Base-by-base conservation (phyloP, 192 early-diverging fungal species). In the Mortierella alpina region DNA sequence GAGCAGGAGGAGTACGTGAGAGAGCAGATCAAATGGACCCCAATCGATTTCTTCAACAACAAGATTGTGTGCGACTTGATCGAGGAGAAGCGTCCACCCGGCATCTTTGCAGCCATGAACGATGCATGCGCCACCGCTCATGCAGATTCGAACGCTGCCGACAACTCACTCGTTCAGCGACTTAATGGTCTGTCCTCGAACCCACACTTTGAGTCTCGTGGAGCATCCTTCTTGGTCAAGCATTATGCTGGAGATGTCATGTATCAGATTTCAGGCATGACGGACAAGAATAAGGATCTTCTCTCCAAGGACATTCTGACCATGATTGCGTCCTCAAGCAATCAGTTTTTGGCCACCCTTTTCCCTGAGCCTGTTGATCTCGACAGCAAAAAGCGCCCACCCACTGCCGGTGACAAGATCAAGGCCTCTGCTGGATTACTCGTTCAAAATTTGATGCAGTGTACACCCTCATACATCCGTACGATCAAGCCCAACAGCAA, bases 11-110 rank as follows among this genome's bases (percentile, higher is more conserved):
- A 99, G 82, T 99, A 99, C 72, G 92, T 95, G 61, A 86, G 91
- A 54, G 98, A 99, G 86, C 91, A 95, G 63, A 99, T 99, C 82
- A 83, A 96, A 73, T 99, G 98, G 98, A 96, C 95, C 14, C 97
- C 96, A n/a, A 99, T 99, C 72, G 93, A 96, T 64, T 99, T 95
- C 82, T 99, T 99, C 86, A 99, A 99, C 88, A 99, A 99, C 86
- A 98, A 98, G 85, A 88, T 99, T 49, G 98, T 99, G 40, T 98
- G 98, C 66, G 98, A 99, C 70, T 85, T 99, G 60, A 99, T 99
- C 63, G 98, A 99, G 83, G 95, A 93, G 73, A 98, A 93, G 78
- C 92, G 92, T 53, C 97, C 98, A 47, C 98, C 98, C 7, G 98
- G 98, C 56, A 85, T 99, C 6, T 92, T 93, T 84, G 91, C 92